Evolutionary conservation across 305 asterid species (phyloP), one percentile per base, ranked within the genome.

Genomic region (Plantago coronopus): DNA sequence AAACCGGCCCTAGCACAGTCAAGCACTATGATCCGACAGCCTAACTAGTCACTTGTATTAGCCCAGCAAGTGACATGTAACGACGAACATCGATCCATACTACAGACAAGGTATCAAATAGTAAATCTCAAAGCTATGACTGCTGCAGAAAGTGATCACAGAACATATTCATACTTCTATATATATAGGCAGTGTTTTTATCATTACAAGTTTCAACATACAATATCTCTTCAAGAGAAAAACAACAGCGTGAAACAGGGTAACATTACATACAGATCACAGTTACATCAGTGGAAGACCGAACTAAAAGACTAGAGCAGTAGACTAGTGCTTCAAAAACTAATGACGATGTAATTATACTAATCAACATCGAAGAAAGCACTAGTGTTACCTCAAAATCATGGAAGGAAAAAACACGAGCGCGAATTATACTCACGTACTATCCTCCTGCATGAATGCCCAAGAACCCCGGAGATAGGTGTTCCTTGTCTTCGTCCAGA

Each of bases 291-390:
- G 20, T 27, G 66, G 70, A 21, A n/a, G 56, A 66, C 27, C 17
- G 66, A 54, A 43, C 21, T 19, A 61, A 38, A 16, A 18, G 71
- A 69, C 75, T 47, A 63, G 46, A 42, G n/a, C 48, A 21, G 67
- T 67, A 60, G 75, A 51, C 59, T 57, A 48, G 73, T 57, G 76
- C 79, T 66, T 54, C 42, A 65, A 71, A 77, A 78, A 70, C 64
- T 47, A 62, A 59, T 54, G 44, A 57, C 66, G 50, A 69, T 61
- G 48, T 17, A 16, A 63, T 17, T 54, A 55, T 21, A n/a, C n/a
- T n/a, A 19, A 63, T 40, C 57, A 48, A 56, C 67, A 68, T 48
- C 45, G 25, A 51, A 55, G 45, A 61, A 48, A 53, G 69, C 75
- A 49, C 78, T 25, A 19, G 53, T 40, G 48, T 79, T 76, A 69